Evolutionary conservation across 805 yeast species (phyloP).

Genomic region (Candida ovalis): DNA sequence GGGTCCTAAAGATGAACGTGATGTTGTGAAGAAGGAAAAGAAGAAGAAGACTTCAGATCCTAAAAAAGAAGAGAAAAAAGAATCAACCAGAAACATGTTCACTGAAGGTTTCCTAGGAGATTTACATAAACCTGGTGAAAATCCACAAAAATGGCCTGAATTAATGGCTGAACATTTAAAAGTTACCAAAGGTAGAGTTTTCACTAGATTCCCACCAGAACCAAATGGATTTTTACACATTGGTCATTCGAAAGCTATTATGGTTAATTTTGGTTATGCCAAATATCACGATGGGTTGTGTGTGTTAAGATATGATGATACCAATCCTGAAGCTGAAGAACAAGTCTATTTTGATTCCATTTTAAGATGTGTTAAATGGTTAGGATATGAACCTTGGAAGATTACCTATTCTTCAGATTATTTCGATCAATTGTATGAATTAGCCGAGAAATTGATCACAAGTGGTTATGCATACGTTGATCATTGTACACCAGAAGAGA

Average conservation of each 20-base stretch:
- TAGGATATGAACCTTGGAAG: conserved; percentile 92
- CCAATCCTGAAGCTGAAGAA: conserved; percentile 98
- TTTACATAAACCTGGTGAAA: conserved; percentile 91
- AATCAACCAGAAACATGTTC: conserved; percentile 68
- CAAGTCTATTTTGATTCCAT: conserved; percentile 85
- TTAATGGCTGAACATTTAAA: conserved; percentile 75
- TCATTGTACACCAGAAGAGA: conserved; percentile 89
- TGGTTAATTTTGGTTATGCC: conserved; percentile 98
- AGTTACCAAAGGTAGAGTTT: conserved; percentile 76
- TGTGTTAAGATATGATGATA: conserved; percentile 92
- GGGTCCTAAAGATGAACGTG: conserved; percentile 97
- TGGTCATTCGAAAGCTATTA: conserved; percentile 97
- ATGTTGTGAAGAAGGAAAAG: conserved; percentile 73
- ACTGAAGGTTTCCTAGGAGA: conserved; percentile 94
- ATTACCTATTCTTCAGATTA: conserved; percentile 95
- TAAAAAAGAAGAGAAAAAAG: conserved; percentile 20
- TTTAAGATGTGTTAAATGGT: conserved; percentile 82
- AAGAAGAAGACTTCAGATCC: conserved; percentile 38
- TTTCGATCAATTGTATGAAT: conserved; percentile 80
- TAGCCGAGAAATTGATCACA: conserved; percentile 79
- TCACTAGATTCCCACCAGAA: conserved; percentile 97
- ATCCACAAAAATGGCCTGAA: conserved; percentile 86
- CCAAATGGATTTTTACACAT: conserved; percentile 97
- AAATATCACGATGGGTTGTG: conserved; percentile 82
- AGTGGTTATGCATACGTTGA: conserved; percentile 84